phyloP scores from a whole-genome alignment of 2,329 filamentous ascomycete genomes.

The Mycogone perniciosa region DNA sequence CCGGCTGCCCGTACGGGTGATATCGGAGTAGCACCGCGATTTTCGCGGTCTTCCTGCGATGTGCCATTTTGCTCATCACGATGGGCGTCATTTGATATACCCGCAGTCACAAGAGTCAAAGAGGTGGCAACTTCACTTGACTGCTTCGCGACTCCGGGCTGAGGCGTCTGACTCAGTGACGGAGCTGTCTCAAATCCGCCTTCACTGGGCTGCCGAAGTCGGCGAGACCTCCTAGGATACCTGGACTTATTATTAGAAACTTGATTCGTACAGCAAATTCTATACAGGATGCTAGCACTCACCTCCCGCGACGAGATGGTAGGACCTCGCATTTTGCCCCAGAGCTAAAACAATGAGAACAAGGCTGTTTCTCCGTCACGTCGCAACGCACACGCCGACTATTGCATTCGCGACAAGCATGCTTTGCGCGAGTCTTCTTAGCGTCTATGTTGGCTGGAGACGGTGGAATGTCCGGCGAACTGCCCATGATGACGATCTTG shows the following conservation, averaged over 20 bases:
- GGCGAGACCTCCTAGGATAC: constrained; percentile 20
- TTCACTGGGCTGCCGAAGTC: constrained; percentile 13
- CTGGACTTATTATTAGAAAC: constrained; percentile 7
- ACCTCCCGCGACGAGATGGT: constrained; percentile 30
- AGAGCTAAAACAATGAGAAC: constrained; percentile 25
- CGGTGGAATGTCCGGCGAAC: background rate
- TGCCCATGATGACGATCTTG: background rate
- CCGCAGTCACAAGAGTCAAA: background rate
- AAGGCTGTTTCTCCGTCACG: constrained; percentile 29
- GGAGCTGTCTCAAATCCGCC: background rate
- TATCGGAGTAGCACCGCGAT: background rate
- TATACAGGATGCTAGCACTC: constrained; percentile 1
- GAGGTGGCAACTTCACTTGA: background rate
- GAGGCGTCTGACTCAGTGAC: constrained; percentile 7
- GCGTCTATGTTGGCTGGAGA: constrained; percentile 15
- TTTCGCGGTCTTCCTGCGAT: background rate
- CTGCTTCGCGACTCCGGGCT: constrained; percentile 1
- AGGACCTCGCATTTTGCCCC: constrained; percentile 26
- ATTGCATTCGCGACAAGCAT: constrained; percentile 31
- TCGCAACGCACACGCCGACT: constrained; percentile 30
- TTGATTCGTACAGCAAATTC: background rate
- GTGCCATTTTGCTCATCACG: constrained; percentile 1
- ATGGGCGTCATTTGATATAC: background rate
- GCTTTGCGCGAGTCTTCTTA: constrained; percentile 28
- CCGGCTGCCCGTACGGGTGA: constrained; percentile 16